phyloP scores from a whole-genome alignment of 345 rosid genomes.

The Garcia nutans region DNA sequence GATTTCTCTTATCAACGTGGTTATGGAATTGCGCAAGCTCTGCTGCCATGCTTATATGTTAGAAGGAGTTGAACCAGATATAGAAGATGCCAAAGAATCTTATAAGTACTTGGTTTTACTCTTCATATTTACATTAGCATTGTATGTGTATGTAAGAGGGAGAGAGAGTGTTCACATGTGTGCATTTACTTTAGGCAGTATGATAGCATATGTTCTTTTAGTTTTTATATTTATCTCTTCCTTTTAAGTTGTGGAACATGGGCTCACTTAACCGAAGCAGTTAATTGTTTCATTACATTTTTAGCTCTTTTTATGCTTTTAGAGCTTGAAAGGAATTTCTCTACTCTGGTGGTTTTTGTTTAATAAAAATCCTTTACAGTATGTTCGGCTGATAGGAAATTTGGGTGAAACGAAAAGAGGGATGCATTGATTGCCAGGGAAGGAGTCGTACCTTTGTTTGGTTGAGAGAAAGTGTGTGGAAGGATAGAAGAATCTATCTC shows the following conservation, averaged over 20 bases:
- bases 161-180: background rate
- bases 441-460: too few species aligned
- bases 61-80: constrained; percentile 90
- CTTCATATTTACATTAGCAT: background rate
- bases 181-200: background rate
- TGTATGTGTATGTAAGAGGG: background rate
- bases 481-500: too few species aligned
- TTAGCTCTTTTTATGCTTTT: background rate
- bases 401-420: too few species aligned
- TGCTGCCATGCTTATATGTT: constrained; percentile 98
- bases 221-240: background rate
- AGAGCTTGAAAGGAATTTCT: background rate
- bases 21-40: constrained; percentile 98
- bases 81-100: constrained; percentile 65
- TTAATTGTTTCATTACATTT: background rate
- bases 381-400: too few species aligned
- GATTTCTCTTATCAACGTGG: constrained; percentile 95
- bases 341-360: background rate
- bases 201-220: background rate
- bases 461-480: too few species aligned
- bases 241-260: background rate
- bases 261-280: background rate
- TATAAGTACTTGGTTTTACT: constrained; percentile 51
- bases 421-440: too few species aligned
- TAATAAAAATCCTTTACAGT: background rate